Percentiles rank a stretch among this genome's conserved stretches.
phyloP scores from a whole-genome alignment of 2,329 filamentous ascomycete genomes.

The Monosporascus sp. region DNA sequence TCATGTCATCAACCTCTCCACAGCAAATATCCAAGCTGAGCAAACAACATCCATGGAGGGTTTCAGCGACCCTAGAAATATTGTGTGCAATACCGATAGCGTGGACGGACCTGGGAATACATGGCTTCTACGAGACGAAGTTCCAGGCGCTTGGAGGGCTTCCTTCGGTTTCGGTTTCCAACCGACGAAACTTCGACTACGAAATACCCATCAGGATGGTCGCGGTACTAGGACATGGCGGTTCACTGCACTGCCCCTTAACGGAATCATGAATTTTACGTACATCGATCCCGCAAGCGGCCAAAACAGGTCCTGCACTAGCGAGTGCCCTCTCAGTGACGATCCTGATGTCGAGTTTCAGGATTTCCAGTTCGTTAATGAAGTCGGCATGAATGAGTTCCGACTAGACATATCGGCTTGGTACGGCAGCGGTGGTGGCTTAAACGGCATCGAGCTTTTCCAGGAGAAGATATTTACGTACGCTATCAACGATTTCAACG shows the following conservation, averaged over 20 bases:
- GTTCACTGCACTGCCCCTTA: conserved; percentile 77
- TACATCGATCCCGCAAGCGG: conserved; percentile 73
- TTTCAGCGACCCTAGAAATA: conserved; percentile 70
- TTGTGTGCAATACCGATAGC: conserved; percentile 71
- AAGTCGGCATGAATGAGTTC: conserved; percentile 82
- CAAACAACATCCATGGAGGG: conserved; percentile 57
- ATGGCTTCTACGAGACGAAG: conserved; percentile 74
- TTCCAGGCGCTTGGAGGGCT: conserved; percentile 77
- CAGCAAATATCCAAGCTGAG: conserved; percentile 66
- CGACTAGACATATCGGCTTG: conserved; percentile 79
- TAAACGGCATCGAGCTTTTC: conserved; percentile 82
- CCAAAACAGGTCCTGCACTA: conserved; percentile 66
- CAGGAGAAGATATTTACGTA: conserved; percentile 81
- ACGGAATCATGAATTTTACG: conserved; percentile 94
- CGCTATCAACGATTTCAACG: conserved; percentile 82
- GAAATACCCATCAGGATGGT: conserved; percentile 79
- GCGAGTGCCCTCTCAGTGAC: conserved; percentile 75
- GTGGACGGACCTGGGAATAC: conserved; percentile 67
- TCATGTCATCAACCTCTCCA: conserved; percentile 78
- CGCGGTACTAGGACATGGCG: conserved; percentile 85
- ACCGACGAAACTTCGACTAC: conserved; percentile 80
- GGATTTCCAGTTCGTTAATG: conserved; percentile 88
- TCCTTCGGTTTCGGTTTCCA: conserved; percentile 77
- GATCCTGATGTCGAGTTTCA: conserved; percentile 63
- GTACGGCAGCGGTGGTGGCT: conserved; percentile 79